Percentiles rank a stretch among this genome's conserved stretches.
Conservation (phyloP, 306 rosid genomes). For the Prunus davidiana region DNA sequence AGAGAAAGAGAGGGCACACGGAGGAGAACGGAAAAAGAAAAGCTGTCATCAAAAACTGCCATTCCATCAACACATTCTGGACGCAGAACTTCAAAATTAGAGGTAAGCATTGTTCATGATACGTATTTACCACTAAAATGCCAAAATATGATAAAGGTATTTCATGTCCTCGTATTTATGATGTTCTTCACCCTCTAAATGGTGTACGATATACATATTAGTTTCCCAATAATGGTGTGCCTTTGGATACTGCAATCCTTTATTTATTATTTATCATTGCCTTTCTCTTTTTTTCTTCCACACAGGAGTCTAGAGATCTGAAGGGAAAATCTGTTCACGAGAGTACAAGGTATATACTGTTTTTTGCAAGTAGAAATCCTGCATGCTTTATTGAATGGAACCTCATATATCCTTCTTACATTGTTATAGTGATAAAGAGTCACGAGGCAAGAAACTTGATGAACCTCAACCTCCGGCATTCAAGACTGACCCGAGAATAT, state of each 20-base stretch:
- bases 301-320: conserved; percentile 47
- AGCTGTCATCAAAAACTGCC: conserved; percentile 28
- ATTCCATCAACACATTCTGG: conserved; percentile 19
- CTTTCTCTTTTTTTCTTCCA: not conserved
- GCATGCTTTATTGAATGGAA: conserved; percentile 17
- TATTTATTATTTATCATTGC: not conserved
- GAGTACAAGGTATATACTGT: conserved; percentile 44
- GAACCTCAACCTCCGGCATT: conserved; percentile 30
- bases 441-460: conserved; percentile 32
- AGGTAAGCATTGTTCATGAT: conserved; percentile 30
- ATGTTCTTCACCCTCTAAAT: not conserved
- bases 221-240: conserved; percentile 4
- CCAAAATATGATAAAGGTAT: not conserved
- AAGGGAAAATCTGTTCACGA: conserved; percentile 31
- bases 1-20: conserved; percentile 37
- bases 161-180: not conserved
- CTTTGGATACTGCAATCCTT: not conserved
- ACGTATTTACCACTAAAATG: too few relatives aligned
- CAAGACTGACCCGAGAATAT: conserved; percentile 40
- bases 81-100: conserved; percentile 35
- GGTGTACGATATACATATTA: not conserved
- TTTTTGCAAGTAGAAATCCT: conserved; percentile 18
- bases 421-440: conserved; percentile 34
- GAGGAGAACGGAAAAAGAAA: conserved; percentile 27
- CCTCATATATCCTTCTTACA: conserved; percentile 20